These are phyloP conservation scores for Hirschioporus abietinus DNA, from an alignment of 768 basidiomycete genomes.

Conservation along the genomic window DNA sequence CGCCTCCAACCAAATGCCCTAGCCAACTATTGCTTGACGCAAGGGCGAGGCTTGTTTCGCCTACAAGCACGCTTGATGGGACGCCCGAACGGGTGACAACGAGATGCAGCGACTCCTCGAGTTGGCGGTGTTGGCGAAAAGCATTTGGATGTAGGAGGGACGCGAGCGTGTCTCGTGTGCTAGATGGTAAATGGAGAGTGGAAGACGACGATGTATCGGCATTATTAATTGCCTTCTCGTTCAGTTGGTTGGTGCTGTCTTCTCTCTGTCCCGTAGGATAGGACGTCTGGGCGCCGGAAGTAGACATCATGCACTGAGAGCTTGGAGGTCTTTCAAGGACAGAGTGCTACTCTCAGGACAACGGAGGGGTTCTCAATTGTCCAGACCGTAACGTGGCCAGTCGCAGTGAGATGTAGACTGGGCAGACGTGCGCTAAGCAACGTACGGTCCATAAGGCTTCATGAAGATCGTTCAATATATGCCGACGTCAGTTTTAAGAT, in stretches of 20 bases:
- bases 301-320: too few species aligned
- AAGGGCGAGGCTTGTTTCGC: neutral
- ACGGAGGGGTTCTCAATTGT: too few species aligned
- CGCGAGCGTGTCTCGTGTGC: neutral
- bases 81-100: neutral
- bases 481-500: neutral
- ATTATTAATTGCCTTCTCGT: neutral
- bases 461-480: neutral
- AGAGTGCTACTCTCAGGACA: too few species aligned
- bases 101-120: neutral
- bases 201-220: neutral
- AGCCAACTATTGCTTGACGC: constrained; percentile 1
- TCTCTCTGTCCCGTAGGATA: neutral
- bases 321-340: too few species aligned
- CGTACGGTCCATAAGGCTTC: too few species aligned
- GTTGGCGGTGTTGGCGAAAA: neutral
- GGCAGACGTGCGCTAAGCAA: too few species aligned
- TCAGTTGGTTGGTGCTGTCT: neutral
- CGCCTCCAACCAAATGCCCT: neutral
- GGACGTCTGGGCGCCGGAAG: too few species aligned
- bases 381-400: too few species aligned
- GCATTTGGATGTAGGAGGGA: neutral
- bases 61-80: neutral
- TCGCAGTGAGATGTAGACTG: too few species aligned
- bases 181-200: neutral